phyloP scores from a whole-genome alignment of 352 stramenopile species.

The Aphanomyces astaci region DNA sequence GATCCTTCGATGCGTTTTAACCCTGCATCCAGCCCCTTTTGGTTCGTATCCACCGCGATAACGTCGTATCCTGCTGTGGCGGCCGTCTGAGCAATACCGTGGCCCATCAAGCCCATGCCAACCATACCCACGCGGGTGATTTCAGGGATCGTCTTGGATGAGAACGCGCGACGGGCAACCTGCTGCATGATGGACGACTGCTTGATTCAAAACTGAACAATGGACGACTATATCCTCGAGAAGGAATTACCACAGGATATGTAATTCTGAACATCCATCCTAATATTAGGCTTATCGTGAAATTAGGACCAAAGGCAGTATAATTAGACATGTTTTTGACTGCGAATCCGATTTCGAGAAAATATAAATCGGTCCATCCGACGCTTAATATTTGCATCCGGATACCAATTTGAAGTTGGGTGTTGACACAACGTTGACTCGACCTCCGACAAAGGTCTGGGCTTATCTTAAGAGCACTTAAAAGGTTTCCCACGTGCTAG shows the following conservation, averaged over 20 bases:
- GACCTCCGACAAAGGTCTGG: too few species aligned
- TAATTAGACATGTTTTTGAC: too few species aligned
- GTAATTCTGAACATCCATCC: neutral
- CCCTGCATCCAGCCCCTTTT: slow-evolving; percentile 61
- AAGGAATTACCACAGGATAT: too few species aligned
- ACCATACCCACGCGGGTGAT: slow-evolving; percentile 91
- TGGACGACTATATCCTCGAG: too few species aligned
- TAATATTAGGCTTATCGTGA: neutral
- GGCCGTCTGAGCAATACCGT: slow-evolving; percentile 94
- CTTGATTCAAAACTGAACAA: too few species aligned
- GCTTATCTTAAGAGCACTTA: too few species aligned
- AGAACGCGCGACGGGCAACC: neutral
- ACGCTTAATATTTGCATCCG: neutral
- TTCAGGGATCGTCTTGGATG: slow-evolving; percentile 34
- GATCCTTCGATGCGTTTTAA: slow-evolving; percentile 90
- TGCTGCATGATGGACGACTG: neutral
- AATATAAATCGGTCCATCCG: neutral
- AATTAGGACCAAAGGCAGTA: too few species aligned
- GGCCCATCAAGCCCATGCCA: slow-evolving; percentile 95
- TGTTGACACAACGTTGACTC: neutral
- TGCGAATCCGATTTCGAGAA: neutral
- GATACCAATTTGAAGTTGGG: neutral
- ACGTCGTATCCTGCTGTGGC: slow-evolving; percentile 80
- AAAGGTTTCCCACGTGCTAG: slow-evolving; percentile 53
- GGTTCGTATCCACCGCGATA: slow-evolving; percentile 71